Evolutionary conservation across 2,329 filamentous ascomycete genomes (phyloP), one percentile per base, ranked within the genome.

Genomic region (Xylariomycetidae sp.): DNA sequence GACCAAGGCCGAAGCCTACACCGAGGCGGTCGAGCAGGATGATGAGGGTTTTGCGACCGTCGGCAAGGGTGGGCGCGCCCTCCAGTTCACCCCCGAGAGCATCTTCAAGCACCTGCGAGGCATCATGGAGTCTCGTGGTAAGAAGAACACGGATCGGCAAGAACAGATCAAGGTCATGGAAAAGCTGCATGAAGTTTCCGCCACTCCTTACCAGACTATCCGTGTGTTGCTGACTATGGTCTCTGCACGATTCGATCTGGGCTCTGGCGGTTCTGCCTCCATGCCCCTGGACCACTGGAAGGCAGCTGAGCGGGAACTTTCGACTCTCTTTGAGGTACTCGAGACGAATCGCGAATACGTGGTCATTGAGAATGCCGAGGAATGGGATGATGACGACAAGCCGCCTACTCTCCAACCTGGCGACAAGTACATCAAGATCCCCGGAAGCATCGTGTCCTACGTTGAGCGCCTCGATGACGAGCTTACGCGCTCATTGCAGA

Each of bases 351-450:
- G 73, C 40, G 79, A 92, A 44, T 84, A 90, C 57, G 72, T 96
- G 32, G 86, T 98, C 29, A 72, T 92, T 16, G 92, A 98, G 66
- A 81, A 77, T 48, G 92, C 87, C 15, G 92, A 98, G 59, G 92
- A 98, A 64, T 96, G 92, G 92, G 92, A 98, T 49, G 92, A 98
- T 54, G 93, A 98, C 49, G 93, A 98, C 52, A 96, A 95, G 71
- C 75, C 80, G 25, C 92, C 92, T 10, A 72, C 72, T 19, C 70
- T 90, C 47, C 76, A 75, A 37, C 62, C 73, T 15, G 85, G 79
- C 43, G 81, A 95, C 60, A 83, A 77, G 59, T 76, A 90, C 57
- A 85, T 95, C 73, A 89, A 84, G 68, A 77, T 98, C 37, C 86
- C 92, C 14, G 93, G 92, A 56, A 95, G 87, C 68, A 71, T 96